Base-by-base conservation (phyloP, 2,329 filamentous ascomycete genomes). In the Zopfia rhizophila region DNA sequence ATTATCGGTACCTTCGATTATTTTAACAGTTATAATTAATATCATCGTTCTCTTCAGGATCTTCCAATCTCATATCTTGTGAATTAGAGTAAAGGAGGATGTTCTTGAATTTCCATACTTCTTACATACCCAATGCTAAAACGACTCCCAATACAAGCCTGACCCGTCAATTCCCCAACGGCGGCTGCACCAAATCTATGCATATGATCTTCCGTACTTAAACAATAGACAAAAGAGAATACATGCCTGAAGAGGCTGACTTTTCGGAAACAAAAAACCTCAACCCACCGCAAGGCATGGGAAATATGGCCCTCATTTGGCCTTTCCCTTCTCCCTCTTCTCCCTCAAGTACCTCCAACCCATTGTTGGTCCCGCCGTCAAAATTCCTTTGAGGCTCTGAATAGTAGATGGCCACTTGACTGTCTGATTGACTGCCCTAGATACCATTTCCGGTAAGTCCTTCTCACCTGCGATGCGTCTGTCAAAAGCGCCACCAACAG, bases 321-420 rank as follows among this genome's bases (percentile, higher is more conserved):
- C 33, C 56, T 58, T 70, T 4, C 68, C 73, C 58, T 78, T 79
- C 21, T 64, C 63, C 31, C 75, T 61, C 79, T 99, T 99, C 70
- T 97, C 94, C 30, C 81, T 78, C 42, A 95, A 63, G 69, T 99
- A 99, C 52, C 86, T 82, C 76, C 82, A 81, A 5, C 87, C 87
- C 61, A 86, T 83, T 5, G 77, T 66, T 12, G 89, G 68, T 0
- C 94, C 95, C 0, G 89, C 86, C 2, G 91, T 97, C 31, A 97
- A 70, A 1, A 89, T 70, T 2, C 91, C 87, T 75, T 99, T 99
- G 52, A 93, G 68, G 41, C 86, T 94, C 73, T 99, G 93, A 4
- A 86, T 86, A 2, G 90, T 91, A 62, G 91, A 94, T 1, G 94
- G 92, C 94, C 94, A 97, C 44, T 85, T 83, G 60, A 97, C 90